Base-by-base conservation (phyloP, 371 early-diverging fungal genomes). In the Lichtheimia hyalospora region DNA sequence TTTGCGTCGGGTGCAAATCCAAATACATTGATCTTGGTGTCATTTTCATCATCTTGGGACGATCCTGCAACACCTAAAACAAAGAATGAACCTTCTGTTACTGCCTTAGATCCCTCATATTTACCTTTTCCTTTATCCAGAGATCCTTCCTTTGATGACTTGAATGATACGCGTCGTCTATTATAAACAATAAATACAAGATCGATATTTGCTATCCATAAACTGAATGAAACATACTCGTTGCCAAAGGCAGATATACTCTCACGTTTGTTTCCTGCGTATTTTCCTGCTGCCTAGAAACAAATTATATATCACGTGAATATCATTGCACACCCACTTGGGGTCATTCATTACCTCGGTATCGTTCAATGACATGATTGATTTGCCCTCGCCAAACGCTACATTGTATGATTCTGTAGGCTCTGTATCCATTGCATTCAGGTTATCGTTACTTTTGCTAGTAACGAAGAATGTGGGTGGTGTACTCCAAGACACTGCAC, bases 21-120 rank as follows among this genome's bases (percentile, higher is more conserved):
- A 42, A 61, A 61, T n/a, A 61, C 61, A 15, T 54, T 44, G 49
- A 61, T 42, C 18, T 48, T 57, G 3, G 61, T 43, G 14, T 44
- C 53, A 2, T 24, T 23, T 18, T 60, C 57, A 20, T 57, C 49
- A 13, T 41, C 34, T 24, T 21, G 40, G 14, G 50, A 50, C 1
- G 23, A 6, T 16, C 4, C 23, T 6, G 23, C 23, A 50, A 14
- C 50, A 10, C 14, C 24, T n/a, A n/a, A 27, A 51, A 25, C 16
- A 15, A 23, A 25, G 6, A 5, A 25, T 20, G 34, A 18, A 14
- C 2, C 18, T 14, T 2, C 16, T 41, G 20, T 21, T 14, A 34
- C 14, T 41, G 28, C 14, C 18, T 10, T 4, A 14, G 41, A 24
- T 42, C 23, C 14, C 41, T 20, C 13, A 7, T 8, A 10, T 3